Evolutionary conservation across 1,284 basidiomycete genomes (phyloP).

Genomic region (Stereum hirsutum): DNA sequence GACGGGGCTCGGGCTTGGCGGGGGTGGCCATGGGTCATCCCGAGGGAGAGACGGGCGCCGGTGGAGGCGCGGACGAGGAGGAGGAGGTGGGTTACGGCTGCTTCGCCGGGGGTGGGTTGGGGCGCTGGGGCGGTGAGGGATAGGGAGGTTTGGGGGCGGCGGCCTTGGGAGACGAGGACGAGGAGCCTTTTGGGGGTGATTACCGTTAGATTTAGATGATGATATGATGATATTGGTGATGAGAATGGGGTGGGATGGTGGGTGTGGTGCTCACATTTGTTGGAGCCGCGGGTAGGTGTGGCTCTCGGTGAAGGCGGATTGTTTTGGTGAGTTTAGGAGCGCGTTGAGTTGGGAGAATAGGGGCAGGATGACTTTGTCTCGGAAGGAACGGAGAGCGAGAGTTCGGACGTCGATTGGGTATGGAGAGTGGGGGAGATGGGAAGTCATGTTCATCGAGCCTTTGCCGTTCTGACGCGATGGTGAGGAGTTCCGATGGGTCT

Average conservation of each 20-base stretch:
- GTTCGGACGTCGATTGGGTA: slow-evolving; percentile 70
- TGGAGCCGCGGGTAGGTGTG: slow-evolving; percentile 50
- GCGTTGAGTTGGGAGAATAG: slow-evolving; percentile 46
- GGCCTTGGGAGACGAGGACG: slow-evolving; percentile 58
- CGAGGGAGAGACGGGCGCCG: slow-evolving; percentile 18
- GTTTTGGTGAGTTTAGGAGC: slow-evolving; percentile 39
- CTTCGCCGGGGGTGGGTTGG: slow-evolving; percentile 49
- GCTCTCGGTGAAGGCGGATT: slow-evolving; percentile 41
- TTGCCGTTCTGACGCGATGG: slow-evolving; percentile 42
- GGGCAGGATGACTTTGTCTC: slow-evolving; percentile 70
- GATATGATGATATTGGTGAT: neutral
- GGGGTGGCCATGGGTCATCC: slow-evolving; percentile 15
- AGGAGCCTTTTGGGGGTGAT: slow-evolving; percentile 45
- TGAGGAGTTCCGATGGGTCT: slow-evolving; percentile 47
- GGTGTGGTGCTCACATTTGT: slow-evolving; percentile 48
- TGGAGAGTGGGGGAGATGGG: slow-evolving; percentile 18
- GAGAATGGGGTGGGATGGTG: neutral
- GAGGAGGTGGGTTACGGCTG: slow-evolving; percentile 54
- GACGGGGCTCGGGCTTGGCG: slow-evolving; percentile 41
- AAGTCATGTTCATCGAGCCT: slow-evolving; percentile 24
- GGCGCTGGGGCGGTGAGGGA: slow-evolving; percentile 44
- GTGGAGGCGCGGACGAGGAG: slow-evolving; percentile 42
- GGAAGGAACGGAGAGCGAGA: slow-evolving; percentile 71
- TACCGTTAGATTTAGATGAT: neutral
- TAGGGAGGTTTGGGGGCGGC: slow-evolving; percentile 39